A percentile compares a stretch with the other conserved stretches of the same genome.
Evolutionary conservation across 495 filamentous ascomycete species (phyloP).

Genomic region (Apodospora peruviana): DNA sequence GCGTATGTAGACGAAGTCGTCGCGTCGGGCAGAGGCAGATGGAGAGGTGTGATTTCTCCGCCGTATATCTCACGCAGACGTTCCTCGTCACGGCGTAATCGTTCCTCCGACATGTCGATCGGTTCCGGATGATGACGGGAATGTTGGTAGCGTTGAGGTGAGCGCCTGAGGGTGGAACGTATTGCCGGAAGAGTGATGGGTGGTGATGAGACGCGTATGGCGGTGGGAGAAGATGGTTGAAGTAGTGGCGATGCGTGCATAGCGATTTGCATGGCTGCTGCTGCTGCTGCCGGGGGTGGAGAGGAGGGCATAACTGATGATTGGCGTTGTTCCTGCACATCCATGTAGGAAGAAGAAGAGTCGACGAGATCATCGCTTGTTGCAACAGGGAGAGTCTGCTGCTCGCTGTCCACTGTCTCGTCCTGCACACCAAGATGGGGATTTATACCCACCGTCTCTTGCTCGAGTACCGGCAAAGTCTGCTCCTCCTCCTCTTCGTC

Average conservation of each 20-base stretch:
- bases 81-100: conserved; percentile 42
- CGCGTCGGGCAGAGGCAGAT: conserved; percentile 4
- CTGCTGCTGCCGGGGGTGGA: too few species aligned
- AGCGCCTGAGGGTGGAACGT: conserved; percentile 7
- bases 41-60: conserved; percentile 27
- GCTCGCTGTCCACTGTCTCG: too few species aligned
- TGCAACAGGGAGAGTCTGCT: background rate
- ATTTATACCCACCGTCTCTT: too few species aligned
- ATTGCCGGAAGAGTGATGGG: background rate
- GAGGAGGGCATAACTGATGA: conserved; percentile 1
- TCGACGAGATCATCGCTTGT: too few species aligned
- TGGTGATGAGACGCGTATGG: conserved; percentile 4
- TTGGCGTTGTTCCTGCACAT: background rate
- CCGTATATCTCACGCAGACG: conserved; percentile 50
- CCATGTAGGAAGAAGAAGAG: too few species aligned
- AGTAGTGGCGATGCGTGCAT: conserved; percentile 10
- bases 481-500: background rate
- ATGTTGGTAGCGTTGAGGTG: too few species aligned
- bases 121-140: too few species aligned
- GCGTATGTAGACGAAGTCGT: background rate
- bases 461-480: too few species aligned
- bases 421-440: too few species aligned
- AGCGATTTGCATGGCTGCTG: conserved; percentile 8
- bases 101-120: conserved; percentile 23
- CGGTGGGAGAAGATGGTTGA: background rate